phyloP scores from a whole-genome alignment of 768 basidiomycete species.

The Amanita muscaria region DNA sequence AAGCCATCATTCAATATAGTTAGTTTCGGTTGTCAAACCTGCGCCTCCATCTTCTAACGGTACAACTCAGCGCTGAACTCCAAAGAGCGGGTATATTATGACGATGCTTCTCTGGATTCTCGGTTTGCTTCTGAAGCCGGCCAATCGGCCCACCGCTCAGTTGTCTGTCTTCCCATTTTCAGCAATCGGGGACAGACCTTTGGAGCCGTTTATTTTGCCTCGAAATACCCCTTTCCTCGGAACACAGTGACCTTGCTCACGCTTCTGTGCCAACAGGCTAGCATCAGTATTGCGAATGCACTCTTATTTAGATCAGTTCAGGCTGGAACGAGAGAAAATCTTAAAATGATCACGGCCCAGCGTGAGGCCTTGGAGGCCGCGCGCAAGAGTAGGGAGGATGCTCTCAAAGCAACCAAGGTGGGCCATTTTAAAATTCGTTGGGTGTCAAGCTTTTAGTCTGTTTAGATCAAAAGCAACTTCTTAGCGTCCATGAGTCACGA shows the following conservation, averaged over 20 bases:
- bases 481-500: conserved; percentile 74
- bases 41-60: background rate
- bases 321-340: conserved; percentile 62
- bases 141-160: conserved; percentile 50
- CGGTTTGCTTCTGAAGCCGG: conserved; percentile 62
- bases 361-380: conserved; percentile 62
- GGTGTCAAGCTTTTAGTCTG: background rate
- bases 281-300: conserved; percentile 67
- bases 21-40: conserved; percentile 14
- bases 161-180: conserved; percentile 63
- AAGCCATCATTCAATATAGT: conserved; percentile 63
- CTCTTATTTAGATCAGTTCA: conserved; percentile 70
- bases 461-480: conserved; percentile 70
- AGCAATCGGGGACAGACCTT: conserved; percentile 72
- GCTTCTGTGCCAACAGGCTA: conserved; percentile 64
- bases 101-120: conserved; percentile 55
- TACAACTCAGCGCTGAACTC: conserved; percentile 47
- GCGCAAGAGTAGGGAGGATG: conserved; percentile 61
- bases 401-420: conserved; percentile 66
- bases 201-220: conserved; percentile 60
- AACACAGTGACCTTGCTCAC: conserved; percentile 54
- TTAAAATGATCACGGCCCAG: conserved; percentile 72
- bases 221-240: conserved; percentile 54
- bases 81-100: conserved; percentile 50
- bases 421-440: conserved; percentile 4